Percentiles rank a stretch among this genome's conserved stretches.
phyloP scores from a whole-genome alignment of 352 stramenopile species.

The Globisporangium nodosum region DNA sequence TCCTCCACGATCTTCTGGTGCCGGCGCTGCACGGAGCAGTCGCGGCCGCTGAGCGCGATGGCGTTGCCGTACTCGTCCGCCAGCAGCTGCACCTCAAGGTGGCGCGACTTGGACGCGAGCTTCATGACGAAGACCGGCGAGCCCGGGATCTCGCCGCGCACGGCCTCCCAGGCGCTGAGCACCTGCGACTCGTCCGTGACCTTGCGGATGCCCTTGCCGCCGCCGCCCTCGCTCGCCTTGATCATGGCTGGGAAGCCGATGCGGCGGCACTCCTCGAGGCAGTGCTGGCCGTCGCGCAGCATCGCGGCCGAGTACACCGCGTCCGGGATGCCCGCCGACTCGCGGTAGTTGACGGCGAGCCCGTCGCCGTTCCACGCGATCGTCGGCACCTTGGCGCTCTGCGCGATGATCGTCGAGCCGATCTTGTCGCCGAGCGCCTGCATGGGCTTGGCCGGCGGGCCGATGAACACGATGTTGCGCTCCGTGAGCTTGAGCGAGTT shows the following conservation, averaged over 20 bases:
- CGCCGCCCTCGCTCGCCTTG: conserved; percentile 98
- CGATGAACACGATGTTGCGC: conserved; percentile 98
- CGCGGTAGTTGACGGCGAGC: conserved; percentile 92
- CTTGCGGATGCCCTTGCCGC: conserved; percentile 99
- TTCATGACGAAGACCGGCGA: conserved; percentile 99
- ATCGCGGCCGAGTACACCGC: conserved; percentile 93
- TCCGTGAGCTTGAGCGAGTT: conserved; percentile 88
- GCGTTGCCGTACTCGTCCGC: conserved; percentile 98
- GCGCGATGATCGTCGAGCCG: conserved; percentile 99
- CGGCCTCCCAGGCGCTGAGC: conserved; percentile 92
- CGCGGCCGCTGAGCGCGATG: conserved; percentile 97
- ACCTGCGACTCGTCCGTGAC: conserved; percentile 90
- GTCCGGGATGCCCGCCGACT: conserved; percentile 84
- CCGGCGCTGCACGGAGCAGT: conserved; percentile 99
- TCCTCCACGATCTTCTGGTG: conserved; percentile 99
- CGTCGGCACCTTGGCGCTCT: conserved; percentile 97
- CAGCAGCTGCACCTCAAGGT: conserved; percentile 99
- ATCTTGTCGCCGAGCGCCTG: conserved; percentile 99
- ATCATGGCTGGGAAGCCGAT: conserved; percentile 99
- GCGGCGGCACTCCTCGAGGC: conserved; percentile 87
- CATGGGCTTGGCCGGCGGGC: conserved; percentile 97
- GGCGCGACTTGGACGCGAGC: conserved; percentile 93
- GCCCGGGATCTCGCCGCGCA: conserved; percentile 97
- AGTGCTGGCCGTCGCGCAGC: conserved; percentile 90
- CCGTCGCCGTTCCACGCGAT: conserved; percentile 99